phyloP scores from a whole-genome alignment of 768 basidiomycete genomes.

The Phylloporus arenicola region DNA sequence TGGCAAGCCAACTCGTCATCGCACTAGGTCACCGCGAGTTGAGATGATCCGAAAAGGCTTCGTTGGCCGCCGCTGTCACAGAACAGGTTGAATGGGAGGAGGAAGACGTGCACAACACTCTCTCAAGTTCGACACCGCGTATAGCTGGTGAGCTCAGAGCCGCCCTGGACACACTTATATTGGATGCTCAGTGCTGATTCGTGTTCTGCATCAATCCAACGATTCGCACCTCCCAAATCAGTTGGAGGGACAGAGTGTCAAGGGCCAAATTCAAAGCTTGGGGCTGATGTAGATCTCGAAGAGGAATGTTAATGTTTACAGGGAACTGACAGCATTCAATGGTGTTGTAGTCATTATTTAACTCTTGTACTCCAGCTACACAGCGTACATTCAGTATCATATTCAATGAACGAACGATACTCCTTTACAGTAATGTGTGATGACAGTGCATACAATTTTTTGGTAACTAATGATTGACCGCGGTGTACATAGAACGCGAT shows the following conservation, averaged over 20 bases:
- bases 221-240: constrained; percentile 94
- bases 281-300: constrained; percentile 76
- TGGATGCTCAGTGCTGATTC: constrained; percentile 88
- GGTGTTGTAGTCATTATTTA: no score
- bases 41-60: no score
- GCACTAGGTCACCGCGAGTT: no score
- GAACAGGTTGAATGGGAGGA: constrained; percentile 52
- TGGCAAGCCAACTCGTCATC: no score
- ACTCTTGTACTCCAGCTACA: no score
- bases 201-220: constrained; percentile 91
- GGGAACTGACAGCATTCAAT: no score
- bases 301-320: constrained; percentile 58
- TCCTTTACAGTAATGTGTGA: no score
- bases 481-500: no score
- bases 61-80: constrained; percentile 13
- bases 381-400: no score
- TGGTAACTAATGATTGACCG: no score
- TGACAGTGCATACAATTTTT: no score
- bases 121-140: constrained; percentile 47
- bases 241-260: constrained; percentile 85
- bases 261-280: constrained; percentile 81
- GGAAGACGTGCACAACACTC: constrained; percentile 32
- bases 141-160: constrained; percentile 85
- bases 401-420: no score
- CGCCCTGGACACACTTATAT: constrained; percentile 77